phyloP scores from a whole-genome alignment of 2,329 filamentous ascomycete genomes.

The Stemphylium beticola region DNA sequence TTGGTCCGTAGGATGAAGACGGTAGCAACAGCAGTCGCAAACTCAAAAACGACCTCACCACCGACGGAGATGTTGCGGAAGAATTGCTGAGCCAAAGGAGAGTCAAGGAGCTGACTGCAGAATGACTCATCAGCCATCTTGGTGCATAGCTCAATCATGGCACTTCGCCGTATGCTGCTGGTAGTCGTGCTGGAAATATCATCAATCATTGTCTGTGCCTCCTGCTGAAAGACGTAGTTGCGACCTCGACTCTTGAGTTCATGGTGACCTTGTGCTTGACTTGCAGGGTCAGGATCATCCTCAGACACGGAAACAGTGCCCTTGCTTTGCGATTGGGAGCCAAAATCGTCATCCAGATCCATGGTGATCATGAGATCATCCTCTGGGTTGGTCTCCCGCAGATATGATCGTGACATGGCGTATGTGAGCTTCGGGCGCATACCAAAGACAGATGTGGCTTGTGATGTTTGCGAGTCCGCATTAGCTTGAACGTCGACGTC shows the following conservation, averaged over 20 bases:
- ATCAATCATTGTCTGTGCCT: constrained; percentile 63
- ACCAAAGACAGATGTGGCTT: constrained; percentile 23
- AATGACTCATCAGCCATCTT: constrained; percentile 67
- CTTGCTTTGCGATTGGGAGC: constrained; percentile 21
- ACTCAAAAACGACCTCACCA: constrained; percentile 59
- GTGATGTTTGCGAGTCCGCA: constrained; percentile 37
- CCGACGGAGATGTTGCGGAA: constrained; percentile 63
- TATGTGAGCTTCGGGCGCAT: constrained; percentile 61
- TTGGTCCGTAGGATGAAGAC: constrained; percentile 67
- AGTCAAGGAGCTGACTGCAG: constrained; percentile 73
- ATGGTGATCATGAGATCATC: constrained; percentile 46
- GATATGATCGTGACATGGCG: constrained; percentile 63
- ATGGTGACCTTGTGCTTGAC: constrained; percentile 63
- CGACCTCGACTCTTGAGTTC: constrained; percentile 66
- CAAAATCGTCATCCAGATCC: constrained; percentile 36
- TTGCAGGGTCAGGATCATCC: constrained; percentile 50
- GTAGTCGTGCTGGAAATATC: constrained; percentile 59
- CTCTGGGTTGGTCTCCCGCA: constrained; percentile 59
- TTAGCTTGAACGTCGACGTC: constrained; percentile 26
- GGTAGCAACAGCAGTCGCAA: constrained; percentile 68
- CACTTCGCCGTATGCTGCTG: constrained; percentile 56
- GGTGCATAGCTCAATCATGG: constrained; percentile 61
- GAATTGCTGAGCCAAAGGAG: constrained; percentile 72
- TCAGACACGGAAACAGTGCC: constrained; percentile 42
- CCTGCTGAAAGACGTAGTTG: constrained; percentile 62